phyloP scores from a whole-genome alignment of 2,329 filamentous ascomycete genomes.

The Talaromyces sp. region DNA sequence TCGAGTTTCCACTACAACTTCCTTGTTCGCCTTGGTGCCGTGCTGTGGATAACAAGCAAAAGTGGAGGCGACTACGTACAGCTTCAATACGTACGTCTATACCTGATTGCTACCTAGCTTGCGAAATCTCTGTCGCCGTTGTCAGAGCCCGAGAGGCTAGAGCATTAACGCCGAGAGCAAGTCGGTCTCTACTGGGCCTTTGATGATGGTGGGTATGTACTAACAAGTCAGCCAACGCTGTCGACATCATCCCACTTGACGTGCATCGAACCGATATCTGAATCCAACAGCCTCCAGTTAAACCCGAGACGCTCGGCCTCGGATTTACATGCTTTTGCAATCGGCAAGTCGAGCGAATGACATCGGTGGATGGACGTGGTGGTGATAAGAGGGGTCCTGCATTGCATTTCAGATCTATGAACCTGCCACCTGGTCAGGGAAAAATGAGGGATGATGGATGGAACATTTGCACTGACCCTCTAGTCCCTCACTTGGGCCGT shows the following conservation, averaged over 20 bases:
- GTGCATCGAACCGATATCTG: neutral
- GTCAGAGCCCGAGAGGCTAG: neutral
- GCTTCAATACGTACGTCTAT: neutral
- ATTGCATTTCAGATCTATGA: neutral
- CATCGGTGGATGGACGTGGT: neutral
- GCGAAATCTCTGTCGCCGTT: neutral
- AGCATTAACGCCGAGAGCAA: neutral
- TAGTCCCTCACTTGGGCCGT: conserved; percentile 11
- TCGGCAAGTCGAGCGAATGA: conserved; percentile 2
- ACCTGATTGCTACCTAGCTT: neutral
- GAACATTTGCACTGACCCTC: conserved; percentile 13
- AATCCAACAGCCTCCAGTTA: neutral
- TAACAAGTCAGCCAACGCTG: neutral
- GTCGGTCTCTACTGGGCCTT: neutral
- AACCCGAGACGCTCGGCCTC: neutral
- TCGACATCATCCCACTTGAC: neutral
- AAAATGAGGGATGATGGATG: neutral
- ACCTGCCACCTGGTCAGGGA: neutral
- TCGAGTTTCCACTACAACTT: conserved; percentile 3
- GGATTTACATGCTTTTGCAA: neutral
- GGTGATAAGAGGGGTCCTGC: neutral
- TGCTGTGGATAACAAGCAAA: neutral
- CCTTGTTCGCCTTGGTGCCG: conserved; percentile 1
- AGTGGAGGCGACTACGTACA: conserved; percentile 1
- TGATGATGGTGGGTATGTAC: neutral